Evolutionary conservation across 352 stramenopile genomes (phyloP), one percentile per base, ranked within the genome.

Genomic region (Globisporangium solare): DNA sequence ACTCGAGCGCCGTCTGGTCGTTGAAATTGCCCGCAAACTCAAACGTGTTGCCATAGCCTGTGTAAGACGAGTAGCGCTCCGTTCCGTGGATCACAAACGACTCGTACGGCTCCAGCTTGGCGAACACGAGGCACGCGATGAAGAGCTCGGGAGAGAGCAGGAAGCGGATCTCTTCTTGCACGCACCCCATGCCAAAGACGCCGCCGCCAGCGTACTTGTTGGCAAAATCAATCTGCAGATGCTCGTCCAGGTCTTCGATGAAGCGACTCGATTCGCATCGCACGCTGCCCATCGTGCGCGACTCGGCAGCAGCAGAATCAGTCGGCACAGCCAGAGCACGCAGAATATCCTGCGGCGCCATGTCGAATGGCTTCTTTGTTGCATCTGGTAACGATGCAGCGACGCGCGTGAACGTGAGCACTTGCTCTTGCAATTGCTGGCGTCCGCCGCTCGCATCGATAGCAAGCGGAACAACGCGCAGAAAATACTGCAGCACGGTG

Each of bases 111-210:
- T 88, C 80, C 24, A 92, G 54, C 39, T 75, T 77, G 7, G 74
- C 74, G 51, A 88, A 83, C 3, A 92, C 42, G 6, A 89, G 64
- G 42, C 81, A 92, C 10, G 80, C 53, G 20, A 89, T 66, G 12
- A 94, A 57, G 24, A 91, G 60, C 54, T 94, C 83, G 0, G 83
- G 83, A 14, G 79, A 89, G 10, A 92, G 54, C 24, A 88, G 32
- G 20, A 94, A 94, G 2, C 82, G 83, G 48, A 94, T 94, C 70
- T 94, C 83, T 64, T 94, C 83, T 49, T 94, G 83, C 3, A 94
- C 83, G 21, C 78, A 89, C 0, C 83, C 82, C 35, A 64, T 69
- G 31, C 73, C 77, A 20, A 94, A 68, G n/a, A 92, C 83, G 15
- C 81, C 83, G 22, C 83, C 83, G 18, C 83, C 83, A 2, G 82